Evolutionary conservation across 768 basidiomycete genomes (phyloP).

Genomic region (Rhizopogon roseolus): DNA sequence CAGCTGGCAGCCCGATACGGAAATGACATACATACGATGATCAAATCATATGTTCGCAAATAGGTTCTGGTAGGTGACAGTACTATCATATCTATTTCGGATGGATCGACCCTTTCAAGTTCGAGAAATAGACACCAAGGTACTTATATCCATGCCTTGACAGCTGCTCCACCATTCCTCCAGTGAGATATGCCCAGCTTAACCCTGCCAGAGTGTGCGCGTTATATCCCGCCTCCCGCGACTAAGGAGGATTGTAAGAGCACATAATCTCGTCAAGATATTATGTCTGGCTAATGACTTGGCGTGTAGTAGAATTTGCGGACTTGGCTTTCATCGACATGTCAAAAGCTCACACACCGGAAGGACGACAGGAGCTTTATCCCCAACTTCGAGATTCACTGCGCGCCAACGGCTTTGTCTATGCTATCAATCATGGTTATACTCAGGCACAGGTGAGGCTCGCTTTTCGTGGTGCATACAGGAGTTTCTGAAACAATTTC

Average conservation of each 20-base stretch:
- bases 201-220: constrained; percentile 1
- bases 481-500: not conserved
- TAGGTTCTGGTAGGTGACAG: not conserved
- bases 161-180: not conserved
- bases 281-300: not conserved
- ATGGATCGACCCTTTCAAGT: not conserved
- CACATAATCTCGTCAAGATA: not conserved
- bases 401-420: too few relatives aligned
- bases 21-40: too few relatives aligned
- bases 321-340: constrained; percentile 4
- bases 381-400: not conserved
- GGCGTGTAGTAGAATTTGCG: constrained; percentile 2
- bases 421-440: too few relatives aligned
- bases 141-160: not conserved
- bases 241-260: constrained; percentile 1
- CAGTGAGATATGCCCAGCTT: not conserved
- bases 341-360: constrained; percentile 1
- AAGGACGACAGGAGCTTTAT: constrained; percentile 3
- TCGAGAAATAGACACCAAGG: too few relatives aligned
- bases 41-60: too few relatives aligned
- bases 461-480: not conserved
- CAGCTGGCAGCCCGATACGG: too few relatives aligned
- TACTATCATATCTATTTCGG: not conserved
- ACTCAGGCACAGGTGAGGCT: constrained; percentile 24
- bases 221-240: not conserved